Conservation (phyloP, 2,329 filamentous ascomycete genomes). For the Beauveria rudraprayagi region DNA sequence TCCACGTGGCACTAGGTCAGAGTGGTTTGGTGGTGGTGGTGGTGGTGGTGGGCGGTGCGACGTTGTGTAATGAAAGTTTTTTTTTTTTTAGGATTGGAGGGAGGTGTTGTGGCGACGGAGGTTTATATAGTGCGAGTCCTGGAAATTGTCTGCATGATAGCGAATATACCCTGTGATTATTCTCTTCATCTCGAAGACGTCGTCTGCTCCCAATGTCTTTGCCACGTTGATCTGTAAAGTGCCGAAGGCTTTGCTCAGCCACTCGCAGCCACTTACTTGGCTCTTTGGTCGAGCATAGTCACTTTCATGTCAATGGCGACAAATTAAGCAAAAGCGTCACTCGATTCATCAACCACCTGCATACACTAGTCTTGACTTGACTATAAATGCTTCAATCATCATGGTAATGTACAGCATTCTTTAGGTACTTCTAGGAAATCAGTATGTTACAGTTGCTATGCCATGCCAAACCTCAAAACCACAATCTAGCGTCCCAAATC, state of each 20-base stretch:
- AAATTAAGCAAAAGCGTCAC: too few relatives aligned
- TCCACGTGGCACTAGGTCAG: background rate
- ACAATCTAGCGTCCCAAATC: background rate
- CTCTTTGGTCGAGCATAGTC: too few relatives aligned
- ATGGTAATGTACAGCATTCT: background rate
- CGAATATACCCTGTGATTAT: constrained; percentile 4
- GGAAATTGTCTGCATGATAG: background rate
- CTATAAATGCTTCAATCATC: background rate
- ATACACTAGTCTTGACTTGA: background rate
- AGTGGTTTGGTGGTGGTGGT: background rate
- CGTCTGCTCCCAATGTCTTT: background rate
- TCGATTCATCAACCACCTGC: too few relatives aligned
- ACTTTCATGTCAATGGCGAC: too few relatives aligned
- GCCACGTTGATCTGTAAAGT: too few relatives aligned
- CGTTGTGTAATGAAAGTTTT: background rate
- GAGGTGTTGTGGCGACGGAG: background rate
- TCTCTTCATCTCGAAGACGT: background rate
- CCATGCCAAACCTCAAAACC: background rate
- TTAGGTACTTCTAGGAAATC: background rate
- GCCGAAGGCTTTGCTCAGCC: too few relatives aligned
- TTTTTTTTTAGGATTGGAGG: background rate
- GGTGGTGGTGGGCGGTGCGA: background rate
- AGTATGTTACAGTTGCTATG: constrained; percentile 1
- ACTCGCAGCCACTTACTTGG: too few relatives aligned
- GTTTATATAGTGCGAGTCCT: constrained; percentile 1